Conservation (phyloP, 2,329 filamentous ascomycete genomes). For the Calonectria hongkongensis region DNA sequence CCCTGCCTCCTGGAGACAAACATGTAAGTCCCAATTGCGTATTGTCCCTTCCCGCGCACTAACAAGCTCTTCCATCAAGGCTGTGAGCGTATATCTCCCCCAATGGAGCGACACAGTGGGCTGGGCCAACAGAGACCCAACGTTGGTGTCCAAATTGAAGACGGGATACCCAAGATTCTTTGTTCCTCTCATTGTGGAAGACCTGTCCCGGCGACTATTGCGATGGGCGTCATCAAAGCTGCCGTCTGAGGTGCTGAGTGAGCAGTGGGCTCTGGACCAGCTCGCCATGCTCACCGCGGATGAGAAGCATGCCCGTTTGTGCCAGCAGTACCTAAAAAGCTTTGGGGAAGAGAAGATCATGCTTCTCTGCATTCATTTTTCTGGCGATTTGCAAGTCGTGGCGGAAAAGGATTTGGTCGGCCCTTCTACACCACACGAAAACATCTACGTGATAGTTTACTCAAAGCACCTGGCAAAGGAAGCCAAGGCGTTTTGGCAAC, state of each 20-base stretch:
- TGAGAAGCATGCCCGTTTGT: slow-evolving; percentile 39
- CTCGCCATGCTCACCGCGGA: slow-evolving; percentile 25
- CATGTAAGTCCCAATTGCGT: slow-evolving; percentile 46
- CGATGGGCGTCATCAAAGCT: slow-evolving; percentile 36
- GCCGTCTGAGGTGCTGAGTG: not conserved
- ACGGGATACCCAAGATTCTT: slow-evolving; percentile 56
- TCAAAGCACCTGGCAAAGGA: slow-evolving; percentile 41
- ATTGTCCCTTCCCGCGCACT: not conserved
- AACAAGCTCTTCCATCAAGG: slow-evolving; percentile 39
- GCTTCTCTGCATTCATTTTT: slow-evolving; percentile 41
- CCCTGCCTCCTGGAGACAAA: slow-evolving; percentile 52
- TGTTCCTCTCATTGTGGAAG: slow-evolving; percentile 49
- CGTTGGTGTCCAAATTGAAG: slow-evolving; percentile 48
- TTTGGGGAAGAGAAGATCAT: slow-evolving; percentile 4
- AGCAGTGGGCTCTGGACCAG: not conserved
- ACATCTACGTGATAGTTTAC: slow-evolving; percentile 47
- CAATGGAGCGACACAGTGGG: slow-evolving; percentile 53
- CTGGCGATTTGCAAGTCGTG: slow-evolving; percentile 30
- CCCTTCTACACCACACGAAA: not conserved
- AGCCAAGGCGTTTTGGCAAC: slow-evolving; percentile 57
- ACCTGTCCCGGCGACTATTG: slow-evolving; percentile 47
- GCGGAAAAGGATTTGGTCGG: not conserved
- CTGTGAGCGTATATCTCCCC: slow-evolving; percentile 57
- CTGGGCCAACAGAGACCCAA: slow-evolving; percentile 51
- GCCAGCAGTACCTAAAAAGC: slow-evolving; percentile 46